These are phyloP conservation scores for Psidium guajava DNA, from an alignment of 345 rosid genomes.

Conservation along the genomic window DNA sequence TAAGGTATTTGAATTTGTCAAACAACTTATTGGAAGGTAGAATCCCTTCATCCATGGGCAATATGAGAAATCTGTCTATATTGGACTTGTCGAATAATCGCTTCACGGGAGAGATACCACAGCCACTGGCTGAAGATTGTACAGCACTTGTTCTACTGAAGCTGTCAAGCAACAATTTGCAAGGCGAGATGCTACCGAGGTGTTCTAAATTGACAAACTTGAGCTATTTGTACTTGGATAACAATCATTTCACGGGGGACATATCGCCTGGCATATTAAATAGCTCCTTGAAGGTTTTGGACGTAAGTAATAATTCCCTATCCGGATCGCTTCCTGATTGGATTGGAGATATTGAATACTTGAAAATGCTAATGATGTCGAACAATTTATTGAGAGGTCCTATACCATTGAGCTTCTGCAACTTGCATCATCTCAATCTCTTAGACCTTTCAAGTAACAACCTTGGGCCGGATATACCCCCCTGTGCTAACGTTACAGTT, in stretches of 20 bases:
- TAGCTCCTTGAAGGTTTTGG: not conserved
- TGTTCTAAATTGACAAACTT: accelerated
- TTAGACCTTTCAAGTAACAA: constrained; percentile 7
- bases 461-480: not conserved
- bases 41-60: constrained; percentile 11
- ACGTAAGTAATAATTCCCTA: constrained; percentile 11
- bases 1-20: not conserved
- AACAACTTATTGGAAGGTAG: constrained; percentile 6
- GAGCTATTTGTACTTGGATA: accelerated
- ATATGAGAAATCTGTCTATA: not conserved
- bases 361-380: not conserved
- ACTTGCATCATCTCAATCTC: not conserved
- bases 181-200: not conserved
- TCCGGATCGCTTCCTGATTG: constrained; percentile 8
- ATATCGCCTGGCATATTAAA: not conserved
- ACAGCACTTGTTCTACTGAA: accelerated
- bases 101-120: constrained; percentile 3
- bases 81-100: constrained; percentile 15
- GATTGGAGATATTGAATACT: not conserved
- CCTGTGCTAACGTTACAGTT: not conserved
- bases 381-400: constrained; percentile 4
- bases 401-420: constrained; percentile 1
- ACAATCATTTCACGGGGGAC: not conserved
- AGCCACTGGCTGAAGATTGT: not conserved
- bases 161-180: not conserved